Evolutionary conservation across 1,284 basidiomycete species (phyloP).

Genomic region (Mycena citricolor): DNA sequence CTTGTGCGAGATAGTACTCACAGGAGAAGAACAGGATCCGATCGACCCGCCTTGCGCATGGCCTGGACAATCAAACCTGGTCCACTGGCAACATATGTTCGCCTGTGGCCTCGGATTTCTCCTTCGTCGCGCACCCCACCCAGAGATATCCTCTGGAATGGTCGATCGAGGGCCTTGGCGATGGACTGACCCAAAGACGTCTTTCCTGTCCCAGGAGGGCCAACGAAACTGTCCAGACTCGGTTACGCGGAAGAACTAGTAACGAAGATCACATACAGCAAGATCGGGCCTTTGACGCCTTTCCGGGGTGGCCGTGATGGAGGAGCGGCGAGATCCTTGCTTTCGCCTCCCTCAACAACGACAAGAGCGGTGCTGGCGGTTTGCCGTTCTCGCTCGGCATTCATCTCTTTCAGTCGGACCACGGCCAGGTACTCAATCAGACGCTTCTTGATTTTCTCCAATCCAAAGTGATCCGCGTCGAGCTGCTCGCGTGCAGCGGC

Average conservation of each 20-base stretch:
- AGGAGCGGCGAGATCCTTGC: slow-evolving; percentile 14
- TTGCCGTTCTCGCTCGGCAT: slow-evolving; percentile 40
- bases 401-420: slow-evolving; percentile 74
- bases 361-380: slow-evolving; percentile 16
- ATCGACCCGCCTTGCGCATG: slow-evolving; percentile 79
- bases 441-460: slow-evolving; percentile 89
- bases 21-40: slow-evolving; percentile 80
- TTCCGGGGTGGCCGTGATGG: slow-evolving; percentile 28
- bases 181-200: slow-evolving; percentile 87
- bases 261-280: slow-evolving; percentile 54
- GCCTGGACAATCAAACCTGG: slow-evolving; percentile 89
- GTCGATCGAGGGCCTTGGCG: slow-evolving; percentile 76
- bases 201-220: slow-evolving; percentile 84
- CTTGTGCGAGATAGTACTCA: slow-evolving; percentile 44
- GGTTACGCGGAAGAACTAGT: background rate
- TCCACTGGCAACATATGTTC: slow-evolving; percentile 89
- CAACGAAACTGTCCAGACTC: slow-evolving; percentile 57
- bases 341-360: slow-evolving; percentile 22
- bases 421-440: slow-evolving; percentile 90
- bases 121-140: slow-evolving; percentile 91
- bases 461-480: slow-evolving; percentile 85
- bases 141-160: slow-evolving; percentile 92
- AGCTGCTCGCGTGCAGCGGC: slow-evolving; percentile 69
- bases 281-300: slow-evolving; percentile 76
- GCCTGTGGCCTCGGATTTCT: slow-evolving; percentile 84